Conservation (phyloP, 441 rosid species). For the Erodium trifolium region DNA sequence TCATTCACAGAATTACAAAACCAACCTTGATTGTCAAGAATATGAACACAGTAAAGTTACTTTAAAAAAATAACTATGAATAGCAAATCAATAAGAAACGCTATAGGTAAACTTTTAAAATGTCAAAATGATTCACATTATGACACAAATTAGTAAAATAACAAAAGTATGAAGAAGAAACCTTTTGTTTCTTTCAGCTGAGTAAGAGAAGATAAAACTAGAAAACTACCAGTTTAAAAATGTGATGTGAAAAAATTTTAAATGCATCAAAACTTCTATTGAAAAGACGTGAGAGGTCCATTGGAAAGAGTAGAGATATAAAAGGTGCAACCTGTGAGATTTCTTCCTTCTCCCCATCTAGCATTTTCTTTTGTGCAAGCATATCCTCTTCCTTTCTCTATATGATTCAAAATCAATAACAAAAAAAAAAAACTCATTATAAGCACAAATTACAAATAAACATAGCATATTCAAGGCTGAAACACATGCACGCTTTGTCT, state of each 20-base stretch:
- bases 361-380: slow-evolving; percentile 98
- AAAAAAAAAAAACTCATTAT: slow-evolving; percentile 3
- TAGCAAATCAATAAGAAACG: background rate
- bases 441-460: slow-evolving; percentile 15
- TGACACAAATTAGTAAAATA: background rate
- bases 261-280: background rate
- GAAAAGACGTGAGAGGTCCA: background rate
- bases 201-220: background rate
- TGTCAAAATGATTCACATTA: background rate
- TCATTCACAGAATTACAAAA: background rate
- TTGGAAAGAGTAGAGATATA: background rate
- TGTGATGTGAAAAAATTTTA: background rate
- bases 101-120: background rate
- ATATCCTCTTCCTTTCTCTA: slow-evolving; percentile 93
- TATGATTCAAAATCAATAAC: slow-evolving; percentile 16
- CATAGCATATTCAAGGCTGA: slow-evolving; percentile 11
- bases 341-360: slow-evolving; percentile 91
- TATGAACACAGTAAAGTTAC: background rate
- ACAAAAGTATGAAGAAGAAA: background rate
- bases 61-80: background rate
- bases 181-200: background rate
- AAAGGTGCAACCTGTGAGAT: slow-evolving; percentile 65
- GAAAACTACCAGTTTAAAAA: background rate
- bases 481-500: slow-evolving; percentile 5
- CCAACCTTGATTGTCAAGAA: background rate